Evolutionary conservation across 306 rosid species (phyloP).

Genomic region (Acacia crassicarpa): DNA sequence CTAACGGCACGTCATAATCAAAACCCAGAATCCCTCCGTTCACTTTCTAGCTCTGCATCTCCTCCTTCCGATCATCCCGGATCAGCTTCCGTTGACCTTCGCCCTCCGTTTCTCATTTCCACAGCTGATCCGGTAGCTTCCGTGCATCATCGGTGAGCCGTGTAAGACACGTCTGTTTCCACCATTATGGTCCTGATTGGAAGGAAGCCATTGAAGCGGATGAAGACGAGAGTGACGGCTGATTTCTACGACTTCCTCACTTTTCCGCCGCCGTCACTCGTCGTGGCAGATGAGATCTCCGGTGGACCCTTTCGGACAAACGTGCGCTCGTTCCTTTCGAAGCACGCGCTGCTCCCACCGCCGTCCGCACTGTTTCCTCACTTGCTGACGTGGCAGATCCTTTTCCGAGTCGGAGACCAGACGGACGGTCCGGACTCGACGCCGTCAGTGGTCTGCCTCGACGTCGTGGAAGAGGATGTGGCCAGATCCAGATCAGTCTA

Average conservation of each 20-base stretch:
- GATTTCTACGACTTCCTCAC: slow-evolving; percentile 79
- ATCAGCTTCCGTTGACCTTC: slow-evolving; percentile 10
- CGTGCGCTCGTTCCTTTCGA: slow-evolving; percentile 58
- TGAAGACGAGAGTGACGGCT: slow-evolving; percentile 85
- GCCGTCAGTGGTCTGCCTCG: slow-evolving; percentile 67
- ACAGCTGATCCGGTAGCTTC: slow-evolving; percentile 16
- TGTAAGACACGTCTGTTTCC: not conserved
- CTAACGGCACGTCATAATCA: slow-evolving; percentile 28
- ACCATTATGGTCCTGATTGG: slow-evolving; percentile 71
- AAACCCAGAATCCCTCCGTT: slow-evolving; percentile 26
- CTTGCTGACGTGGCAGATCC: slow-evolving; percentile 86
- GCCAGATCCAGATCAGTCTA: slow-evolving; percentile 83
- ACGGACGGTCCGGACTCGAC: slow-evolving; percentile 36
- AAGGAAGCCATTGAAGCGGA: slow-evolving; percentile 74
- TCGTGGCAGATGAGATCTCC: slow-evolving; percentile 25
- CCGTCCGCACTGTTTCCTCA: slow-evolving; percentile 84
- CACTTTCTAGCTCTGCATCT: not conserved
- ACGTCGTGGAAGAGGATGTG: slow-evolving; percentile 87
- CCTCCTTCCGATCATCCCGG: not conserved
- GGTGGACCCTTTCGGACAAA: slow-evolving; percentile 65
- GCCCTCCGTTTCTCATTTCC: not conserved
- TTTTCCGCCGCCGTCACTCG: slow-evolving; percentile 48
- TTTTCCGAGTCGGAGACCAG: slow-evolving; percentile 67
- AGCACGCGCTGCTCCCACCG: slow-evolving; percentile 80
- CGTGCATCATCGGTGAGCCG: not conserved